Base-by-base conservation (phyloP, 2,329 filamentous ascomycete genomes). In the Penicillium crustosum region DNA sequence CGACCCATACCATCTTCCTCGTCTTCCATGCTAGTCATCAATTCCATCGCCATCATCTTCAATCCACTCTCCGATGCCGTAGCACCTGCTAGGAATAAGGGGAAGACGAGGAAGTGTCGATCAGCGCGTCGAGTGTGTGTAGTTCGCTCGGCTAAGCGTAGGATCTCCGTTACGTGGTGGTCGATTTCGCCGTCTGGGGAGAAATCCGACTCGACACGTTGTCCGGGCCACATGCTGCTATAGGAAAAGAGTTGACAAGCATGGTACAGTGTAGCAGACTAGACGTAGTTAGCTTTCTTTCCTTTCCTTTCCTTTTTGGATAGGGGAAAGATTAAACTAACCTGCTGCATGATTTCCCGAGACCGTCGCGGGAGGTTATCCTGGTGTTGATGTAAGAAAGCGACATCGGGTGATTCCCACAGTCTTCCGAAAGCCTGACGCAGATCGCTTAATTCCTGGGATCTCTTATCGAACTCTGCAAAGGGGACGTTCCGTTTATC, bases 51-150 rank as follows among this genome's bases (percentile, higher is more conserved):
- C 61, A 75, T 72, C 53, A 73, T 71, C 65, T 83, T 81, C 21
- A 78, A 73, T 6, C 71, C 71, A 9, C 70, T 70, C 25, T 77
- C 73, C 0, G 66, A 70, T 2, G 78, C 77, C 19, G 79, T 75
- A 4, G 67, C 66, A 12, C 82, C 83, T 0, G 82, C 80, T 57
- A 85, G 77, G 65, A 85, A 84, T 0, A 84, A 62, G 0, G 83
- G 82, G 59, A 85, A 84, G 2, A 82, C 73, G 5, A 81, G 66
- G 55, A 80, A 80, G 23, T 79, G 75, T 17, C 76, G 74, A 44
- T 80, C 75, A 15, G 75, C 71, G 12, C 74, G 74, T 5, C 71
- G 70, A 3, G 69, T 68, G 19, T 72, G 70, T 5, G 79, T 66
- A 2, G 80, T 75, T 10, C 71, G 69, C 31, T 75, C 70, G 6